These are phyloP conservation scores for Phytophthora quininea DNA, from an alignment of 352 stramenopile genomes.

Conservation along the genomic window DNA sequence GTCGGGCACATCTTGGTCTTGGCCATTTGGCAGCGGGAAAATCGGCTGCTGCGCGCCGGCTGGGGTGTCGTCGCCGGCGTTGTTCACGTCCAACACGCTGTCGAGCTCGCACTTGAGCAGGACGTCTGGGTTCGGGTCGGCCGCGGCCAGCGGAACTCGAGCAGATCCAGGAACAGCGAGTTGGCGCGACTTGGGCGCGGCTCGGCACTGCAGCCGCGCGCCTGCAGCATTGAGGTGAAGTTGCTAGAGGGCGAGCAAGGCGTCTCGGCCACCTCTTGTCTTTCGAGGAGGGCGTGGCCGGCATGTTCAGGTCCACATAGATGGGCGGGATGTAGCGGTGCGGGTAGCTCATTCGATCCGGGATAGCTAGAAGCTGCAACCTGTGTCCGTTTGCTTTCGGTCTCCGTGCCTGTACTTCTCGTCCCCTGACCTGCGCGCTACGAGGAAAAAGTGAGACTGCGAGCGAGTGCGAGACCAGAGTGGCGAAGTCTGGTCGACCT, in stretches of 20 bases:
- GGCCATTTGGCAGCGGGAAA: constrained; percentile 34
- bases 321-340: constrained; percentile 48
- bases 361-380: background rate
- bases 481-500: background rate
- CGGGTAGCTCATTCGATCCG: constrained; percentile 36
- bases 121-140: constrained; percentile 33
- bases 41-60: constrained; percentile 33
- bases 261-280: constrained; percentile 17
- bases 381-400: constrained; percentile 5
- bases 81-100: constrained; percentile 37
- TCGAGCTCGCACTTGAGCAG: constrained; percentile 48
- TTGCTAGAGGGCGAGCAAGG: constrained; percentile 23
- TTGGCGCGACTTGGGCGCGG: constrained; percentile 37
- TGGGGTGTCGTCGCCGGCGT: constrained; percentile 28
- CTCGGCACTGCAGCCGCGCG: constrained; percentile 19
- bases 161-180: constrained; percentile 39
- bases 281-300: constrained; percentile 31
- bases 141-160: constrained; percentile 32
- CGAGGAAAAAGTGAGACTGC: constrained; percentile 37
- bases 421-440: constrained; percentile 20
- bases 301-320: constrained; percentile 49
- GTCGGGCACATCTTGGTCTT: constrained; percentile 18
- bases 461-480: background rate
- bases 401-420: background rate
- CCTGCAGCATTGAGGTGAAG: constrained; percentile 30